Evolutionary conservation across 225 moss, liverwort and hornwort species (phyloP).

Genomic region (Takakia lepidozioides): DNA sequence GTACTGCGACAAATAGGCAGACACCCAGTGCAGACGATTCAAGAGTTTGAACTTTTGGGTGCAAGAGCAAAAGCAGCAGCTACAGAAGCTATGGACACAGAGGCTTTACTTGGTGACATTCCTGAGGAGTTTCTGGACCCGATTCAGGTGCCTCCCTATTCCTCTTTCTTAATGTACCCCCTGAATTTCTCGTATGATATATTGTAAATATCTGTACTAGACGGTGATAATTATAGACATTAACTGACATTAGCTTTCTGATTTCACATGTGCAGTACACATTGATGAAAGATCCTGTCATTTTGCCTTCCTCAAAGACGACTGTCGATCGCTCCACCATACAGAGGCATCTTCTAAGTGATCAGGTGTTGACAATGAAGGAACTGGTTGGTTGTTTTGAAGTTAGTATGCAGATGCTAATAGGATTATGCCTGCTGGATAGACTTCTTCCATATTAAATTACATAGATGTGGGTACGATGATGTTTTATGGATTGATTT

Average conservation of each 20-base stretch:
- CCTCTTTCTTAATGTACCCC: not conserved
- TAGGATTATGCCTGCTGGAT: no score
- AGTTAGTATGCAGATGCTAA: no score
- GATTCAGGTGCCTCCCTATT: constrained; percentile 58
- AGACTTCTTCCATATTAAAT: no score
- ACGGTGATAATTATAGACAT: no score
- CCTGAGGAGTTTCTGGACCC: constrained; percentile 96
- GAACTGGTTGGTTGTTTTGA: no score
- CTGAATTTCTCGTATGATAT: not conserved
- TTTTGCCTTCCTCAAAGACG: constrained; percentile 89
- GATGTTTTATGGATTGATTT: no score
- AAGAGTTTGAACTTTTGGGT: constrained; percentile 71
- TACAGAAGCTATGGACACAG: constrained; percentile 82
- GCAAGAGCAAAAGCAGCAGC: constrained; percentile 59
- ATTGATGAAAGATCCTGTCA: constrained; percentile 94
- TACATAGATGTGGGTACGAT: no score
- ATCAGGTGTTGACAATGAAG: constrained; percentile 52
- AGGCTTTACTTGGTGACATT: constrained; percentile 91
- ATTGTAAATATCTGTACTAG: no score
- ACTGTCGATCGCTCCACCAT: constrained; percentile 91
- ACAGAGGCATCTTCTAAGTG: constrained; percentile 97
- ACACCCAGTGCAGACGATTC: constrained; percentile 39
- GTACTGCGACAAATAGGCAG: constrained; percentile 27
- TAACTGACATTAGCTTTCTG: no score
- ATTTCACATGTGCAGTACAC: constrained; percentile 60